phyloP scores from a whole-genome alignment of 805 yeast genomes.

The Saccharomycopsis sp. region DNA sequence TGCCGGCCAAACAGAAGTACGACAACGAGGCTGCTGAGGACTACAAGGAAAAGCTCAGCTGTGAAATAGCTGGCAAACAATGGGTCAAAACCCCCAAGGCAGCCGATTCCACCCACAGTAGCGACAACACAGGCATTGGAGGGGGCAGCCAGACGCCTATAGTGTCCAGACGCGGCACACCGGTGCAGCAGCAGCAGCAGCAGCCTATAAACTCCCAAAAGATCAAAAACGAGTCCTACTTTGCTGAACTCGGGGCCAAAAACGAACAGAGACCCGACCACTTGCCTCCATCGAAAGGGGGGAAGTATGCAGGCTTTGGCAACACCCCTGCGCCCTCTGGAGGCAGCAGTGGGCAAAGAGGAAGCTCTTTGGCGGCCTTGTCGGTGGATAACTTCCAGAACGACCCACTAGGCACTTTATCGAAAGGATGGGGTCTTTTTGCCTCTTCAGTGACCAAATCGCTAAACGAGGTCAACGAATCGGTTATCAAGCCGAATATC shows the following conservation, averaged over 20 bases:
- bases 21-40: conserved; percentile 88
- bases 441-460: conserved; percentile 81
- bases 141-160: conserved; percentile 7
- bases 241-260: conserved; percentile 67
- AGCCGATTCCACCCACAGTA: conserved; percentile 17
- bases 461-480: conserved; percentile 76
- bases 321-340: conserved; percentile 53
- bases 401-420: conserved; percentile 87
- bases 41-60: conserved; percentile 74
- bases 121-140: conserved; percentile 11
- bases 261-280: conserved; percentile 70
- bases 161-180: conserved; percentile 24
- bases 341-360: conserved; percentile 24
- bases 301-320: conserved; percentile 88
- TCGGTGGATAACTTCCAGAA: conserved; percentile 62
- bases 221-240: conserved; percentile 71
- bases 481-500: conserved; percentile 87
- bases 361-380: conserved; percentile 47
- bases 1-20: conserved; percentile 52
- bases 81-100: conserved; percentile 62
- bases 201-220: conserved; percentile 29
- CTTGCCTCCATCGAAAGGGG: conserved; percentile 91
- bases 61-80: conserved; percentile 64
- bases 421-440: conserved; percentile 92
- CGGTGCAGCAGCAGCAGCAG: conserved; percentile 12